Evolutionary conservation across 352 stramenopile species (phyloP).

Genomic region (Aphanomyces euteiches): DNA sequence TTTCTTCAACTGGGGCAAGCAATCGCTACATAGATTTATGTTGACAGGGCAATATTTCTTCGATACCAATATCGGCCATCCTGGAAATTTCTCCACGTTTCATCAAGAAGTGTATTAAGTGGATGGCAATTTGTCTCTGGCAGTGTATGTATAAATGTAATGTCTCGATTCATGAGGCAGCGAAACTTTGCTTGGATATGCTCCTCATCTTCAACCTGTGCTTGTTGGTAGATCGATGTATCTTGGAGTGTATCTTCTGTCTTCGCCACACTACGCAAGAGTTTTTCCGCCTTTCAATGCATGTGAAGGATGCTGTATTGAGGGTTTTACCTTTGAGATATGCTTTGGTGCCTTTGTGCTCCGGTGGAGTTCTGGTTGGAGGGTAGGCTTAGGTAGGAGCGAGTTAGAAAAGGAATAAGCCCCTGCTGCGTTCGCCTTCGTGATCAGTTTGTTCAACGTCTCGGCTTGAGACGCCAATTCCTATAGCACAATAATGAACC

Average conservation of each 20-base stretch:
- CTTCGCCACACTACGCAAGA: too few relatives aligned
- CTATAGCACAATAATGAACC: not conserved
- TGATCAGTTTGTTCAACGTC: slow-evolving; percentile 5
- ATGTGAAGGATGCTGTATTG: not conserved
- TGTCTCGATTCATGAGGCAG: slow-evolving; percentile 19
- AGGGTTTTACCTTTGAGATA: slow-evolving; percentile 3
- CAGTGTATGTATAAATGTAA: slow-evolving; percentile 18
- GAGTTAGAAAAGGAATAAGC: not conserved
- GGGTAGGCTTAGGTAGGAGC: not conserved
- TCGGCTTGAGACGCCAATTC: slow-evolving; percentile 23
- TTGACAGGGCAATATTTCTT: not conserved
- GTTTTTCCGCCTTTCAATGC: too few relatives aligned
- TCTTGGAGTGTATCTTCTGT: too few relatives aligned
- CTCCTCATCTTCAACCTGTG: not conserved
- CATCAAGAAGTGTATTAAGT: slow-evolving; percentile 6
- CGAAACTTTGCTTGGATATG: slow-evolving; percentile 14
- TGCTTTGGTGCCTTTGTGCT: not conserved
- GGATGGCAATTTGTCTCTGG: not conserved
- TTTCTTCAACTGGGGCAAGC: slow-evolving; percentile 12
- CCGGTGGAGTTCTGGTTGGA: not conserved
- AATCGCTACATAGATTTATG: not conserved
- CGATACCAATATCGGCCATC: slow-evolving; percentile 11
- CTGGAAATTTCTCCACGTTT: not conserved
- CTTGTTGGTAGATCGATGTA: not conserved
- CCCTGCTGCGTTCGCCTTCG: not conserved